Percentiles rank a stretch among this genome's conserved stretches.
These are phyloP conservation scores for Omphalotus guepiniiformis DNA, from an alignment of 768 basidiomycete genomes.

Conservation along the genomic window DNA sequence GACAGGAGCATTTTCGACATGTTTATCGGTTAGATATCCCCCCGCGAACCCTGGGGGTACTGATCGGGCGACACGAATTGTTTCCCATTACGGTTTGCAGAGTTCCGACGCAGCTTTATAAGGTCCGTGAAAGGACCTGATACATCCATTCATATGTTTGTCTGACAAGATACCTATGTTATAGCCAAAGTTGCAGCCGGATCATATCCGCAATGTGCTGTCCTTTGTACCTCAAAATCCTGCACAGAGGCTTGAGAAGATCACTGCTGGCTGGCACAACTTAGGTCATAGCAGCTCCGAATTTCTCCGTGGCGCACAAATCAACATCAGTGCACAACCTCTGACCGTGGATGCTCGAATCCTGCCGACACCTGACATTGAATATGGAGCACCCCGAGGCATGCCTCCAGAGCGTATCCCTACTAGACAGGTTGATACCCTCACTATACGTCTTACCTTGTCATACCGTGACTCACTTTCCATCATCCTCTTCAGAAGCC, in stretches of 20 bases:
- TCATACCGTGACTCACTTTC: background rate
- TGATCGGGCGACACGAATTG: constrained; percentile 20
- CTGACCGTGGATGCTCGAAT: constrained; percentile 31
- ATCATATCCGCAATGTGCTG: constrained; percentile 26
- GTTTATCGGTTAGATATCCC: constrained; percentile 20
- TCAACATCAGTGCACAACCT: constrained; percentile 27
- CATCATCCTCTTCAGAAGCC: constrained; percentile 12
- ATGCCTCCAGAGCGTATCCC: background rate
- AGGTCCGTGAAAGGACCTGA: constrained; percentile 15
- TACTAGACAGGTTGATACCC: background rate
- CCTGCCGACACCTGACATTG: constrained; percentile 28
- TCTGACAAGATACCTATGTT: background rate
- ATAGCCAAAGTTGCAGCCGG: constrained; percentile 26
- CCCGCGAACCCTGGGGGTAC: constrained; percentile 22
- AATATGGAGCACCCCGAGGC: constrained; percentile 19
- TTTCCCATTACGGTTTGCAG: constrained; percentile 25
- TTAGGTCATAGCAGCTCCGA: constrained; percentile 34
- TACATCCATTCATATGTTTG: background rate
- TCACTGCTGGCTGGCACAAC: constrained; percentile 25
- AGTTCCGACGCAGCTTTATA: constrained; percentile 26
- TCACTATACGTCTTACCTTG: background rate
- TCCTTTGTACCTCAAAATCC: constrained; percentile 24
- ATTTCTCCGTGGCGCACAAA: constrained; percentile 36
- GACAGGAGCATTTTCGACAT: constrained; percentile 25
- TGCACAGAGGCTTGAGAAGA: constrained; percentile 16